These are phyloP conservation scores for Phenoliferia sp. DNA, from an alignment of 1,284 basidiomycete species.

Conservation along the genomic window DNA sequence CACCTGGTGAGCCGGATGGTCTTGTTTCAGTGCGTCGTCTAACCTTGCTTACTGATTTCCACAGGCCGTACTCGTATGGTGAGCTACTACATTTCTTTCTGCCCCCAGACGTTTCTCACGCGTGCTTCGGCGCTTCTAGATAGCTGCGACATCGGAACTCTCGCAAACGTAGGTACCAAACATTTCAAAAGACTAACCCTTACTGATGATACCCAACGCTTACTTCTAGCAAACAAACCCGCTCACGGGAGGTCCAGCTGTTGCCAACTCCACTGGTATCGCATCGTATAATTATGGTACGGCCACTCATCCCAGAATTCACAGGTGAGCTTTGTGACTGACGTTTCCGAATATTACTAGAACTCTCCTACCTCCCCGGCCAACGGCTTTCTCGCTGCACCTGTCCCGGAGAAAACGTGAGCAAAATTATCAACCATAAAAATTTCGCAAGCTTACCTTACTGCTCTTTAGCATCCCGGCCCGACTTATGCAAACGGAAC, in stretches of 20 bases:
- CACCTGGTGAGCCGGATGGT: slow-evolving; percentile 52
- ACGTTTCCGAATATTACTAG: no score
- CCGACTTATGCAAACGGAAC: slow-evolving; percentile 36
- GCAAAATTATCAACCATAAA: slow-evolving; percentile 21
- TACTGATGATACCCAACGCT: not conserved
- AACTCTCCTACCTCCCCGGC: slow-evolving; percentile 47
- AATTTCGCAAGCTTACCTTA: not conserved
- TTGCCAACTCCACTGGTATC: slow-evolving; percentile 21
- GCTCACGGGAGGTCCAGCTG: slow-evolving; percentile 19
- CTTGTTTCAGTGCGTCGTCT: not conserved
- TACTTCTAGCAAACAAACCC: slow-evolving; percentile 49
- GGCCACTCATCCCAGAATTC: not conserved
- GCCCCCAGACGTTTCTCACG: no score
- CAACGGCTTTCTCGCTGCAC: slow-evolving; percentile 46
- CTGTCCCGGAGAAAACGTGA: slow-evolving; percentile 39
- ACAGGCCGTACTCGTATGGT: slow-evolving; percentile 69
- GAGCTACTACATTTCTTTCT: no score
- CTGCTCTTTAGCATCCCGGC: slow-evolving; percentile 30
- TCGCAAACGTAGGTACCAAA: slow-evolving; percentile 50
- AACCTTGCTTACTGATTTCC: not conserved
- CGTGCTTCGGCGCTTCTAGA: no score
- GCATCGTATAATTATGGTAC: slow-evolving; percentile 20
- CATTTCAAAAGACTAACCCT: not conserved
- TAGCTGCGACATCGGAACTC: slow-evolving; percentile 71
- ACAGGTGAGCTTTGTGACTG: no score